These are phyloP conservation scores for Halophytophthora polymorphica DNA, from an alignment of 352 stramenopile genomes.

Conservation along the genomic window DNA sequence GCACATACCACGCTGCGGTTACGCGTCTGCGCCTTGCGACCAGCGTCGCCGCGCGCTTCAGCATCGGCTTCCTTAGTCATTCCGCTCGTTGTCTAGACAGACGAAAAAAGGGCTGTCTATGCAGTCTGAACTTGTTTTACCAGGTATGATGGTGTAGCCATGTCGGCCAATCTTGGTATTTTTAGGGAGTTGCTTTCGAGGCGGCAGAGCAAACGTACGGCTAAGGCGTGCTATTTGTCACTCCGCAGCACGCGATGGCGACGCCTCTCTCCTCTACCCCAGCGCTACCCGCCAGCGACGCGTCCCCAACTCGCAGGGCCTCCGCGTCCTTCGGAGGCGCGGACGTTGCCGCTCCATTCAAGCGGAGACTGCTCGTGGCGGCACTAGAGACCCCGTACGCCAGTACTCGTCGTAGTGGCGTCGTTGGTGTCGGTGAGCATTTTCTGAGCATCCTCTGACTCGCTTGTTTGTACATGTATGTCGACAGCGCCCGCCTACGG, in stretches of 20 bases:
- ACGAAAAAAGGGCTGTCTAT: no score
- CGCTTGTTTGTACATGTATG: background rate
- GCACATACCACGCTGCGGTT: conserved; percentile 31
- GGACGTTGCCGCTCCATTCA: conserved; percentile 16
- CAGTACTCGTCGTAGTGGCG: background rate
- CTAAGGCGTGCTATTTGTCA: no score
- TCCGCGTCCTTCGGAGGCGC: conserved; percentile 6
- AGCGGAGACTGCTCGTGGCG: conserved; percentile 36
- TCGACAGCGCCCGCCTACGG: conserved; percentile 40
- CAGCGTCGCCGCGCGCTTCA: background rate
- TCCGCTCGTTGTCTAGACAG: background rate
- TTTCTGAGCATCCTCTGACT: background rate
- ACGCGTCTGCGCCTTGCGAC: conserved; percentile 4
- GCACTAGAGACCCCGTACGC: conserved; percentile 52
- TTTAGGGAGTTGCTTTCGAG: no score
- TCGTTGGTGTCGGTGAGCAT: background rate
- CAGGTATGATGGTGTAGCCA: no score
- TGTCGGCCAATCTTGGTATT: no score
- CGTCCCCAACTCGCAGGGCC: background rate
- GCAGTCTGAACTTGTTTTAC: no score
- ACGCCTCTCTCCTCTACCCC: no score
- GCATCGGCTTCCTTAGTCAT: background rate
- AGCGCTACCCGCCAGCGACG: no score
- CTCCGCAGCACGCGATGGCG: no score
- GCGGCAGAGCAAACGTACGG: no score